Percentiles rank a stretch among this genome's conserved stretches.
Evolutionary conservation across 2,329 filamentous ascomycete genomes (phyloP).

Genomic region (Metarhizium guizhouense): DNA sequence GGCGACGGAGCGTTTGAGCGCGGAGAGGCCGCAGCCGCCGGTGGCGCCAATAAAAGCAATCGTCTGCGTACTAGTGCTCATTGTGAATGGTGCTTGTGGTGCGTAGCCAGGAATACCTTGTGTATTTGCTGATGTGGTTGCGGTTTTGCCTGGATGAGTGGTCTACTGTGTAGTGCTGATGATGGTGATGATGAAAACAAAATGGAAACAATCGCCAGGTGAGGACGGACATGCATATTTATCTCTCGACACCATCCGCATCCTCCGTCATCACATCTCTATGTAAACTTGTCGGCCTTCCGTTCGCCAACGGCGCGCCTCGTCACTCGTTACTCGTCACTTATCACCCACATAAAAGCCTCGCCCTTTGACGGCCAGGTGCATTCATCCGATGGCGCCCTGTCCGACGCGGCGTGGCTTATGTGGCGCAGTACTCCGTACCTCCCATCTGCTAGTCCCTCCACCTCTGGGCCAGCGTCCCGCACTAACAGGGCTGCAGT

Average conservation of each 20-base stretch:
- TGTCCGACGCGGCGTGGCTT: too few species aligned
- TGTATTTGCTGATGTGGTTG: too few species aligned
- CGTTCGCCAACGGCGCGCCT: not conserved
- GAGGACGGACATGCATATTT: not conserved
- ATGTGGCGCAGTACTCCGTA: too few species aligned
- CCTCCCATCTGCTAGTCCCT: too few species aligned
- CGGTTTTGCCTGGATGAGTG: too few species aligned
- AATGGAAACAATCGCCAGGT: not conserved
- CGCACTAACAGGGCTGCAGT: too few species aligned
- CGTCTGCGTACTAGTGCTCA: conserved; percentile 11
- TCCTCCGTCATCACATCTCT: not conserved
- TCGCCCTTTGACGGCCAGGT: too few species aligned
- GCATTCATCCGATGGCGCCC: not conserved
- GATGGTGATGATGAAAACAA: not conserved
- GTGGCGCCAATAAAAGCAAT: conserved; percentile 33
- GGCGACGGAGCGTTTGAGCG: conserved; percentile 26
- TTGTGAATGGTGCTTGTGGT: not conserved
- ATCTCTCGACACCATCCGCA: not conserved
- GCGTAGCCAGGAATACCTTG: not conserved
- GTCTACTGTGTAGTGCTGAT: not conserved
- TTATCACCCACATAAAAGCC: too few species aligned
- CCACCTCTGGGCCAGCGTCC: too few species aligned
- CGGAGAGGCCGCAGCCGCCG: conserved; percentile 28
- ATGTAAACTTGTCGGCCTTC: not conserved
- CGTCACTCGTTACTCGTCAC: too few species aligned